Base-by-base conservation (phyloP, 805 yeast species). In the Blastobotrys mokoenaii region DNA sequence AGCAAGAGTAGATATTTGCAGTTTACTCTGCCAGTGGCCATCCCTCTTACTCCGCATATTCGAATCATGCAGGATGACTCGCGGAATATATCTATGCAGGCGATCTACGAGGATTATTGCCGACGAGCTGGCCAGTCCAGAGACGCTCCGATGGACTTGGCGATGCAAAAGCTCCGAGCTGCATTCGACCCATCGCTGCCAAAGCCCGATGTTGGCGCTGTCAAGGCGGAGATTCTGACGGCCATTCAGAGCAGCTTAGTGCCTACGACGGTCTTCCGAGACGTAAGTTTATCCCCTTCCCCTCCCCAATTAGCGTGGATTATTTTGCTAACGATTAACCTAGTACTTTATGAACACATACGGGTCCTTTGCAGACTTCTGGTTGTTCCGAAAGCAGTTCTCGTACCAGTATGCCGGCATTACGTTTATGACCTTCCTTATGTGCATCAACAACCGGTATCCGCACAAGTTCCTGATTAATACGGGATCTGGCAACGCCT, bases 351-450 rank as follows among this genome's bases (percentile, higher is more conserved):
- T 81, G 46, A 72, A 71, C 5, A 67, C 80, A 35, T 93, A 80
- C 63, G 73, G 82, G 10, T 75, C 79, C 47, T 94, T 82, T 61
- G 96, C 84, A 63, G 97, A 90, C 58, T 93, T 90, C 71, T 93
- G 98, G 98, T 67, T 90, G 43, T 93, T 94, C 80, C 77, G 97
- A 51, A 87, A 88, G 57, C 96, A 89, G 59, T 94, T 93, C 60
- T 79, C 96, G 3, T 82, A 95, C 22, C 96, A 89, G 64, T 93
- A 90, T 65, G 97, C 97, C 3, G 80, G 95, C 0, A 84, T 93
- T 56, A 79, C 87, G 38, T 90, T 90, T 64, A 80, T 89, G 73
- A 85, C 97, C 0, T 87, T 86, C 59, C 83, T 90, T 88, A 79
- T 93, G 84, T 82, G 95, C 66, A 85, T 93, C 57, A 87, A 87